A percentile compares a stretch with the other conserved stretches of the same genome.
These are phyloP conservation scores for Bolboschoenoplectus hybrid DNA, from an alignment of 202 grass and related monocot species.

Conservation along the genomic window DNA sequence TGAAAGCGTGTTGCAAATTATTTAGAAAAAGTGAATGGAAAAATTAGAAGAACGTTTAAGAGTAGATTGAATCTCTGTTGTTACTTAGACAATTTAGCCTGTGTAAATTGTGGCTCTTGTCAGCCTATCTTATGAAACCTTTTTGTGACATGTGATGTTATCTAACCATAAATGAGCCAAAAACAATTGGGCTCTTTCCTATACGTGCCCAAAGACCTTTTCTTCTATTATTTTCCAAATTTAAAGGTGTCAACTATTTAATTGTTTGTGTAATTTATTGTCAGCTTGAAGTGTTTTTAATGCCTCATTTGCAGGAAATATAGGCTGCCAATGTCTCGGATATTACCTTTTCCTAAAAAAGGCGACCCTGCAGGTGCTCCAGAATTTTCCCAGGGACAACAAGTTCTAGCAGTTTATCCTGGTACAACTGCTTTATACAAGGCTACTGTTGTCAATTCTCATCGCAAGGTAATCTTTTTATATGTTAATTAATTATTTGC, in stretches of 20 bases:
- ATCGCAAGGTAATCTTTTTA: slow-evolving; percentile 75
- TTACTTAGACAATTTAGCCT: neutral
- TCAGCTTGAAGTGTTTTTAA: slow-evolving; percentile 28
- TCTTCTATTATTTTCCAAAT: neutral
- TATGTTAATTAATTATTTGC: neutral
- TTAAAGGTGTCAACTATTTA: slow-evolving; percentile 4
- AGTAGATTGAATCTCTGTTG: slow-evolving; percentile 10
- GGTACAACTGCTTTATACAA: slow-evolving; percentile 90
- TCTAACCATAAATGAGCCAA: slow-evolving; percentile 2
- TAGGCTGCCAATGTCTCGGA: slow-evolving; percentile 71
- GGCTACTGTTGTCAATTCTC: slow-evolving; percentile 82
- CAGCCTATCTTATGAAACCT: neutral
- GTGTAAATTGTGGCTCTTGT: neutral
- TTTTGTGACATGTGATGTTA: neutral
- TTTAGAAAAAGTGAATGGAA: slow-evolving; percentile 8
- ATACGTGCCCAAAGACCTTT: neutral
- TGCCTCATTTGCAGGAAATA: slow-evolving; percentile 64
- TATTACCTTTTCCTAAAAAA: slow-evolving; percentile 97
- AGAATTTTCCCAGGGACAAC: slow-evolving; percentile 78
- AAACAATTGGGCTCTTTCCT: neutral
- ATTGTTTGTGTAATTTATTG: neutral
- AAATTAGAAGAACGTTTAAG: neutral
- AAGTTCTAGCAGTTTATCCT: slow-evolving; percentile 95
- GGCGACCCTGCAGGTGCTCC: slow-evolving; percentile 72
- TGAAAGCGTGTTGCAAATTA: neutral